Percentiles rank a stretch among this genome's conserved stretches.
Evolutionary conservation across 805 yeast genomes (phyloP).

Genomic region (Henningerozyma blattae): DNA sequence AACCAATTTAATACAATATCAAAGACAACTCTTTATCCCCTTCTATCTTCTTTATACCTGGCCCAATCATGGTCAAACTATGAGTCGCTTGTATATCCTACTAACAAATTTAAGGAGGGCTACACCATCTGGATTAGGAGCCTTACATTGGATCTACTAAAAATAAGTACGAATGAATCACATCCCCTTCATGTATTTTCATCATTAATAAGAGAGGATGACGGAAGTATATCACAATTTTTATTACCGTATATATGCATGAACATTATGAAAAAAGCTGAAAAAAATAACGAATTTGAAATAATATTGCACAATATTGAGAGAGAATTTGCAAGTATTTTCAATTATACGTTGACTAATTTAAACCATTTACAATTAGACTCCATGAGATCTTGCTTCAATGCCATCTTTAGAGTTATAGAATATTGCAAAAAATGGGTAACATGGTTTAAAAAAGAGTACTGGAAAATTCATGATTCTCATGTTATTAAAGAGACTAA

Average conservation of each 20-base stretch:
- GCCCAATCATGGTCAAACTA: constrained; percentile 42
- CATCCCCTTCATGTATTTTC: constrained; percentile 53
- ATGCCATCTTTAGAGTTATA: constrained; percentile 61
- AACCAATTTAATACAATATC: constrained; percentile 49
- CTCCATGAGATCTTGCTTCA: constrained; percentile 51
- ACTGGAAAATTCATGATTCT: constrained; percentile 18
- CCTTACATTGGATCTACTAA: constrained; percentile 56
- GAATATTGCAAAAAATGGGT: constrained; percentile 81
- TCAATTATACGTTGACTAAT: constrained; percentile 34
- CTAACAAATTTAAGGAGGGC: constrained; percentile 41
- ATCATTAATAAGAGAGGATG: constrained; percentile 55
- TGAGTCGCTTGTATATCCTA: constrained; percentile 46
- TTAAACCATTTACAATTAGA: constrained; percentile 46
- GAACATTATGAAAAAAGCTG: constrained; percentile 44
- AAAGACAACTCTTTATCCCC: constrained; percentile 62
- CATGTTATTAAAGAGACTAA: constrained; percentile 16
- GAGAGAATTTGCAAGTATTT: constrained; percentile 48
- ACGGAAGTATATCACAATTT: constrained; percentile 55
- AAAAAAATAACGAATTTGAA: constrained; percentile 29
- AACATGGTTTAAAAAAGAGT: constrained; percentile 28
- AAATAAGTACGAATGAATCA: constrained; percentile 20
- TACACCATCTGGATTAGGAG: constrained; percentile 63
- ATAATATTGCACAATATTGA: constrained; percentile 34
- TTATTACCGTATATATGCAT: constrained; percentile 68
- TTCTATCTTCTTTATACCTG: constrained; percentile 57